These are phyloP conservation scores for Lumnitzera racemosa DNA, from an alignment of 345 rosid species.

Conservation along the genomic window DNA sequence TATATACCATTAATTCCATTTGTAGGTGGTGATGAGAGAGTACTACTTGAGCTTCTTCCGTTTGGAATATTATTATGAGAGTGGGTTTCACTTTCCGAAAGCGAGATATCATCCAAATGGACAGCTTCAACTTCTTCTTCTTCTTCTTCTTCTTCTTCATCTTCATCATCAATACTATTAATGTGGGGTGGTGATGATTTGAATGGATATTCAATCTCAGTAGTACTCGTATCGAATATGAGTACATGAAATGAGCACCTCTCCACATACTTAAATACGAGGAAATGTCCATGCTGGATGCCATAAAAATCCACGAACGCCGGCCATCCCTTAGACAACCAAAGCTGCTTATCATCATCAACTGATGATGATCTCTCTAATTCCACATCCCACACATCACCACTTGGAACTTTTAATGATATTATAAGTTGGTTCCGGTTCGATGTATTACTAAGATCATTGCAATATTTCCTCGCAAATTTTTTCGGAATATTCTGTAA, in stretches of 20 bases:
- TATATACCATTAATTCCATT: no score
- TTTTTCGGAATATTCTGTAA: conserved; percentile 18
- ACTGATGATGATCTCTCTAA: not conserved
- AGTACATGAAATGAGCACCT: conserved; percentile 8
- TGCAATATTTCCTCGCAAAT: conserved; percentile 15
- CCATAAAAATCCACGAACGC: conserved; percentile 7
- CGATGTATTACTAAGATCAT: not conserved
- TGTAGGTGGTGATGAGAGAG: no score
- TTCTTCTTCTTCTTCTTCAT: no score
- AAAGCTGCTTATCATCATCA: not conserved
- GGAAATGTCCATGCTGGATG: conserved; percentile 9
- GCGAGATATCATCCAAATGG: no score
- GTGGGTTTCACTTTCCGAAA: no score
- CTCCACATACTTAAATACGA: conserved; percentile 5
- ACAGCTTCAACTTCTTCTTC: no score
- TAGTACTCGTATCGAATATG: conserved; percentile 7
- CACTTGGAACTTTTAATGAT: conserved; percentile 8
- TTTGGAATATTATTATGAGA: no score
- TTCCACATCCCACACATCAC: conserved; percentile 16
- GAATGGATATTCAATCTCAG: conserved; percentile 11
- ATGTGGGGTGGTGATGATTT: not conserved
- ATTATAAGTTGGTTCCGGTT: not conserved
- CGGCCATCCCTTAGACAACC: conserved; percentile 10
- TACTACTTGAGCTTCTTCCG: no score
- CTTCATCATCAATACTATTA: no score